phyloP scores from a whole-genome alignment of 352 stramenopile species.

The Pythium phragmiticola region DNA sequence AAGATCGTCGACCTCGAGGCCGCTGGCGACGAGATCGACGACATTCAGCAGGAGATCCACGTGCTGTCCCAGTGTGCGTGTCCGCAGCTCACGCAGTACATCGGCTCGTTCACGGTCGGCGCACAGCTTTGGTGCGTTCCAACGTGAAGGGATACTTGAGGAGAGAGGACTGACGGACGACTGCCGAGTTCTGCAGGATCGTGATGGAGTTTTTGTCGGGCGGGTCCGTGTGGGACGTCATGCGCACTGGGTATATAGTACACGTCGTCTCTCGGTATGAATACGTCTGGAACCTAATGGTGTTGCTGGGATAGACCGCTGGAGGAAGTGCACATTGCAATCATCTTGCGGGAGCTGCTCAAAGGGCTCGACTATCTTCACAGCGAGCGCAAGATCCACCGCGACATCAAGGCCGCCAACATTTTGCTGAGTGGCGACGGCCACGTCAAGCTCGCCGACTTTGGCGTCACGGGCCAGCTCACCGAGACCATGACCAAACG shows the following conservation, averaged over 20 bases:
- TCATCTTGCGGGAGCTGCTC: constrained; percentile 79
- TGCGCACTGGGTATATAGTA: constrained; percentile 56
- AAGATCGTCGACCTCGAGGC: constrained; percentile 87
- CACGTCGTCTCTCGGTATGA: background rate
- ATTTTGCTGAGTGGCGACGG: constrained; percentile 77
- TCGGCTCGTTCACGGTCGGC: constrained; percentile 81
- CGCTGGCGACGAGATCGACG: constrained; percentile 83
- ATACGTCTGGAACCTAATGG: background rate
- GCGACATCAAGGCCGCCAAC: constrained; percentile 83
- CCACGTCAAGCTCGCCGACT: constrained; percentile 88
- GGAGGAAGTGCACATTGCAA: constrained; percentile 79
- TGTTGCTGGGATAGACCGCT: constrained; percentile 41
- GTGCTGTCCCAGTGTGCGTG: constrained; percentile 89
- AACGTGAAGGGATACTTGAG: background rate
- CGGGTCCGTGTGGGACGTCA: constrained; percentile 88
- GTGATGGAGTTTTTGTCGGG: constrained; percentile 94
- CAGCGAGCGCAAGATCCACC: constrained; percentile 84
- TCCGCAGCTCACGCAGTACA: constrained; percentile 89
- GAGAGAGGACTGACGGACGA: background rate
- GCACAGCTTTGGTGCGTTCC: constrained; percentile 71
- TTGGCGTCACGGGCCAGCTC: constrained; percentile 89
- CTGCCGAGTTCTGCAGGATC: constrained; percentile 58
- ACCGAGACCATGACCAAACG: constrained; percentile 90
- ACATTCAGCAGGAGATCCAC: constrained; percentile 89
- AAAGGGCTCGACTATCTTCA: constrained; percentile 80